Percentiles rank a stretch among this genome's conserved stretches.
Evolutionary conservation across 257 asterid species (phyloP).

Genomic region (Ajuga chamaepitys): DNA sequence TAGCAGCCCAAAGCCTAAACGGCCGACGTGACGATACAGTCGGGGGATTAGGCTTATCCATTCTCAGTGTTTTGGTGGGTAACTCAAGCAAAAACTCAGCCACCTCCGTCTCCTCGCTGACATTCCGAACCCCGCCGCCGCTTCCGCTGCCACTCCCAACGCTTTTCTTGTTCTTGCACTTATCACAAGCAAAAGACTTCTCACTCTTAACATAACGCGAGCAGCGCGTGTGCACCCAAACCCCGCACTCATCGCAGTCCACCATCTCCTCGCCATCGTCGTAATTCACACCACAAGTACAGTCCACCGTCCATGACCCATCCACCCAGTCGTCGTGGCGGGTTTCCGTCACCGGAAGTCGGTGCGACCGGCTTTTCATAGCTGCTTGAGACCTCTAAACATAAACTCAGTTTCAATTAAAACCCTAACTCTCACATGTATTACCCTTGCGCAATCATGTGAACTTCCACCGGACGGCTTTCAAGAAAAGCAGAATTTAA

Average conservation of each 20-base stretch:
- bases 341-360: constrained; percentile 57
- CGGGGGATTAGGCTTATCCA: constrained; percentile 49
- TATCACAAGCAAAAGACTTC: constrained; percentile 75
- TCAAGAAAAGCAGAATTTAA: not conserved
- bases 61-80: constrained; percentile 80
- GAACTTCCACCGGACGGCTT: not conserved
- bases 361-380: constrained; percentile 88
- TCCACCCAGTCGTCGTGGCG: constrained; percentile 85
- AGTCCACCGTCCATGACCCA: constrained; percentile 98
- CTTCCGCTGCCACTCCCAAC: constrained; percentile 17
- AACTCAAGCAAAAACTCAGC: constrained; percentile 81
- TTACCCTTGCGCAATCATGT: constrained; percentile 9
- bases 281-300: constrained; percentile 86
- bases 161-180: constrained; percentile 67
- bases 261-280: constrained; percentile 99
- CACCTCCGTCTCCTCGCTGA: constrained; percentile 91
- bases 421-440: constrained; percentile 36
- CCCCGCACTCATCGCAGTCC: constrained; percentile 95
- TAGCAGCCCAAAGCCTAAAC: constrained; percentile 66
- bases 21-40: constrained; percentile 37
- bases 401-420: constrained; percentile 15
- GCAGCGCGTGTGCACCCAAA: constrained; percentile 99
- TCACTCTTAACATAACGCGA: constrained; percentile 81
- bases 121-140: constrained; percentile 32
- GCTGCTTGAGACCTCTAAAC: constrained; percentile 24